These are phyloP conservation scores for Sporobolomyces phaffii DNA, from an alignment of 768 basidiomycete species.

Conservation along the genomic window DNA sequence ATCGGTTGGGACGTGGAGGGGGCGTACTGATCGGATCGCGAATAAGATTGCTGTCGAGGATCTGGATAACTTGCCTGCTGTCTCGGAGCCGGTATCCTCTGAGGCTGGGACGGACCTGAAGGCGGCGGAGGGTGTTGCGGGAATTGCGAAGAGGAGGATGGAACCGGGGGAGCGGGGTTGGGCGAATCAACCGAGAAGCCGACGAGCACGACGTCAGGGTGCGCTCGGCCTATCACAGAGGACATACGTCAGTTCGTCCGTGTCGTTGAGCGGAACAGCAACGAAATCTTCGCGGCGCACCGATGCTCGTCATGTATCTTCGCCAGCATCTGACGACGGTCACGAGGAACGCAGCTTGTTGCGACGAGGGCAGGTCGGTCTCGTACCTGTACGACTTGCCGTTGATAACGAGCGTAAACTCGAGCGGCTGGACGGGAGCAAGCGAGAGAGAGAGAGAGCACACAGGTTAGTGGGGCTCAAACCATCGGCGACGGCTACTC, in stretches of 20 bases:
- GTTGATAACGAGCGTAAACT: slow-evolving; percentile 29
- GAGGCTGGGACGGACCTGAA: neutral
- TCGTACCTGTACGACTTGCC: slow-evolving; percentile 37
- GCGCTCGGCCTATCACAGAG: slow-evolving; percentile 1
- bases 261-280: neutral
- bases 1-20: neutral
- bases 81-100: neutral
- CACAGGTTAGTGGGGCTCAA: neutral
- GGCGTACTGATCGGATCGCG: neutral
- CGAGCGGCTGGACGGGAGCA: slow-evolving; percentile 34
- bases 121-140: neutral
- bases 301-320: slow-evolving; percentile 25
- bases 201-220: slow-evolving; percentile 18
- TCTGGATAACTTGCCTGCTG: neutral
- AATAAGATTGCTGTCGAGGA: neutral
- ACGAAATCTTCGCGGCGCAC: no score
- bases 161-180: neutral
- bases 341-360: slow-evolving; percentile 38
- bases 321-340: slow-evolving; percentile 36
- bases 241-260: no score
- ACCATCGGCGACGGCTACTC: no score
- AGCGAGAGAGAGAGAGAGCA: neutral
- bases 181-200: slow-evolving; percentile 37
- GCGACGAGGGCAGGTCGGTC: slow-evolving; percentile 31
- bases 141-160: neutral